Evolutionary conservation across 2,329 filamentous ascomycete species (phyloP), one percentile per base, ranked within the genome.

Genomic region (Aureobasidium uvarum): DNA sequence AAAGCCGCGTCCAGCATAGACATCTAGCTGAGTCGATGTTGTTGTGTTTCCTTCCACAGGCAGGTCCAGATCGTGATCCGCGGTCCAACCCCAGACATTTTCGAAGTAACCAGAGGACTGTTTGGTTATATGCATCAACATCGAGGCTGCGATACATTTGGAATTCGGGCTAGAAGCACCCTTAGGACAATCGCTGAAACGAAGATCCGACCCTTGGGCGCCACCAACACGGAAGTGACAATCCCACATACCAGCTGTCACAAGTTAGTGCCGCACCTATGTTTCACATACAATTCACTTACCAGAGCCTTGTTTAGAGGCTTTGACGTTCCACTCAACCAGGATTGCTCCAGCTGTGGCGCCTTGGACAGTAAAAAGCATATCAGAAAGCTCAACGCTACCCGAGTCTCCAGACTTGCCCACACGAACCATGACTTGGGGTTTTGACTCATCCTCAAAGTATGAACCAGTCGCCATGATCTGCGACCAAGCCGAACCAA

Each of bases 401-500:
- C 83, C 83, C 1, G 78, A 73, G 20, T 85, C 80, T 5, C 81
- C 82, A 0, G 76, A 66, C 2, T 78, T 75, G 13, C 85, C 86
- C 3, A 88, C 78, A 7, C 41, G 39, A 16, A 60, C 74, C 28
- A 86, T 76, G 1, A 82, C 76, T 50, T 75, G 74, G 0, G 85
- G 85, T 39, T 75, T 75, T 45, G 67, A 73, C 0, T 74, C 72
- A 64, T 80, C 74, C 58, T 71, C 76, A 72, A 83, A 86, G 51
- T 75, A 78, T 66, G 69, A 65, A 13, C 84, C 84, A 4, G 73
- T 74, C 2, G 77, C 84, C 23, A 64, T n/a, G 77, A 80, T 71
- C 83, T 81, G 3, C 77, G 83, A 79, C 77, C 83, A 85, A 5
- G 80, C 79, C 72, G 86, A 83, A 23, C 85, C 85, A 11, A 85